Percentiles rank a stretch among this genome's conserved stretches.
Evolutionary conservation across 2,329 filamentous ascomycete genomes (phyloP).

Genomic region (Blastomyces emzantsi): DNA sequence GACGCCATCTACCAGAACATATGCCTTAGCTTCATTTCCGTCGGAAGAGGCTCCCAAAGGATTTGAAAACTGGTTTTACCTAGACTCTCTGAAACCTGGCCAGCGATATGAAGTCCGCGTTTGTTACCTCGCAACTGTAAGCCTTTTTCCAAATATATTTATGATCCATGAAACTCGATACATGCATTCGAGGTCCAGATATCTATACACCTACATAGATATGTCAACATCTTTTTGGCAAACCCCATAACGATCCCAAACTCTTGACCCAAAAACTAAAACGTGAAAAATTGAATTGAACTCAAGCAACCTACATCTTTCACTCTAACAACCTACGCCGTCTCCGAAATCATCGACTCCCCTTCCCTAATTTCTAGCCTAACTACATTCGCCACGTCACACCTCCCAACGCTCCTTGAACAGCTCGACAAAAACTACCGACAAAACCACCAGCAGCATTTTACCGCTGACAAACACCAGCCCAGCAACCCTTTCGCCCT

Average conservation of each 20-base stretch:
- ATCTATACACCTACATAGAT: neutral
- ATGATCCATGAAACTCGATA: neutral
- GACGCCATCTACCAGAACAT: constrained; percentile 49
- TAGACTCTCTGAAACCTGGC: constrained; percentile 59
- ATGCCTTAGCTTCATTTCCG: constrained; percentile 61
- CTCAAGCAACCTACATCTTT: constrained; percentile 78
- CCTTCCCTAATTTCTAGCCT: constrained; percentile 58
- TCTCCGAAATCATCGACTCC: constrained; percentile 53
- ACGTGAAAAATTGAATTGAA: neutral
- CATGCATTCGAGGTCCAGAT: neutral
- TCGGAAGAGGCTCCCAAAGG: constrained; percentile 46
- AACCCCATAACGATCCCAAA: neutral
- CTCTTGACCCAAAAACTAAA: neutral
- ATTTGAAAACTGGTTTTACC: constrained; percentile 65
- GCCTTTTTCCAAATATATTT: constrained; percentile 27
- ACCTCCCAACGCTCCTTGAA: constrained; percentile 29
- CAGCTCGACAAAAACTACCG: constrained; percentile 15
- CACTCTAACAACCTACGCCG: constrained; percentile 54
- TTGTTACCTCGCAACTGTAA: constrained; percentile 87
- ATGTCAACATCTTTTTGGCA: neutral
- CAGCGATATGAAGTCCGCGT: constrained; percentile 84
- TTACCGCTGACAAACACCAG: neutral
- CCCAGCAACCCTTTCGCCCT: constrained; percentile 6
- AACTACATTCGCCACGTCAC: constrained; percentile 50
- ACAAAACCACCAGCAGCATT: constrained; percentile 12